Evolutionary conservation across 148 eudicot genomes (phyloP).

Genomic region (Chenopodium album): DNA sequence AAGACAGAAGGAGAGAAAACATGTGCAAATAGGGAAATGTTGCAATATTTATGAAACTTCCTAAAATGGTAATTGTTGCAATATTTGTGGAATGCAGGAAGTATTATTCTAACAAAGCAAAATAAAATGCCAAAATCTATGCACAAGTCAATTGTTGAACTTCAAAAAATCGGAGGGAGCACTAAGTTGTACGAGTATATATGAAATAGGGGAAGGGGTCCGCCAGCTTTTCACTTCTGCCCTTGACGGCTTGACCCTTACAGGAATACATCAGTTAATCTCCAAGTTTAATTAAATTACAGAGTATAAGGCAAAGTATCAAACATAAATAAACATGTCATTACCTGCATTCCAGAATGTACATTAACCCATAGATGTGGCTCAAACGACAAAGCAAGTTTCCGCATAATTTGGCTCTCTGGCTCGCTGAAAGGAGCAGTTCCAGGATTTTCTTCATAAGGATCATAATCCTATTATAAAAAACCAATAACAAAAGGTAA

Average conservation of each 20-base stretch:
- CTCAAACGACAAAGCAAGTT: conserved; percentile 68
- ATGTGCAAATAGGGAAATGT: too few relatives aligned
- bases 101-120: neutral
- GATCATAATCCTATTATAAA: conserved; percentile 75
- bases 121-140: too few relatives aligned
- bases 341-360: conserved; percentile 98
- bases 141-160: too few relatives aligned
- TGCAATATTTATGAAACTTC: too few relatives aligned
- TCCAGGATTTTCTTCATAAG: conserved; percentile 96
- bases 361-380: conserved; percentile 97
- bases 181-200: too few relatives aligned
- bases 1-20: too few relatives aligned
- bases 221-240: neutral
- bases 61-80: too few relatives aligned
- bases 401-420: conserved; percentile 85
- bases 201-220: neutral
- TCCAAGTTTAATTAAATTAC: neutral
- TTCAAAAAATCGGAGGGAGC: too few relatives aligned
- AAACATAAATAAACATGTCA: neutral
- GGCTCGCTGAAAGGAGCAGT: conserved; percentile 92
- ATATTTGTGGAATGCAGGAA: too few relatives aligned
- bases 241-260: neutral
- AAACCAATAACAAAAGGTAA: neutral
- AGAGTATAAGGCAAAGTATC: neutral
- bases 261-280: neutral